Conservation (phyloP, 805 yeast species). For the Barnettozyma siamensis region DNA sequence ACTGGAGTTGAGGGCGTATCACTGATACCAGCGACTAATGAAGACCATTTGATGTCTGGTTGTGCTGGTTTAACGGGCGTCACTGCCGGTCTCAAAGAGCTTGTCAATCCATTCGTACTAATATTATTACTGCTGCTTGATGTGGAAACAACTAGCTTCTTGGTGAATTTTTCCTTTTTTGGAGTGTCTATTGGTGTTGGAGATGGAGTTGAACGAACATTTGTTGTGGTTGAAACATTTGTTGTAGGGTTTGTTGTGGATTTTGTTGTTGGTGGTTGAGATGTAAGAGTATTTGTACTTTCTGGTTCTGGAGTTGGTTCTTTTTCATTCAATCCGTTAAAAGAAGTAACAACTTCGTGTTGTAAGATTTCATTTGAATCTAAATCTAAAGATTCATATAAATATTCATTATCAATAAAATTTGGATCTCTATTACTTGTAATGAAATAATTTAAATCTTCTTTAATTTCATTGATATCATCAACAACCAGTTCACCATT, state of each 20-base stretch:
- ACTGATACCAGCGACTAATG: slow-evolving; percentile 20
- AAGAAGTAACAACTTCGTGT: slow-evolving; percentile 40
- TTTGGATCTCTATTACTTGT: slow-evolving; percentile 89
- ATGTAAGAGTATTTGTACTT: slow-evolving; percentile 9
- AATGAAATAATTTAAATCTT: slow-evolving; percentile 86
- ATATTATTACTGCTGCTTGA: neutral
- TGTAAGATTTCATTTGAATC: slow-evolving; percentile 49
- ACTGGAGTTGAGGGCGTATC: slow-evolving; percentile 6
- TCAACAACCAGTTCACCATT: slow-evolving; percentile 76
- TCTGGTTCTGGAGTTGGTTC: slow-evolving; percentile 7
- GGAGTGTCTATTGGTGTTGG: neutral
- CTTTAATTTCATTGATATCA: slow-evolving; percentile 68
- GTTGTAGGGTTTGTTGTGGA: neutral
- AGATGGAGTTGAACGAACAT: slow-evolving; percentile 1
- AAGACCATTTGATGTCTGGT: slow-evolving; percentile 48
- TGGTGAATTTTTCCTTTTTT: slow-evolving; percentile 5
- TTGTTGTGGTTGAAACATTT: neutral
- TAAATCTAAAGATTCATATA: slow-evolving; percentile 80
- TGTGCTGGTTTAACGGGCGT: slow-evolving; percentile 42
- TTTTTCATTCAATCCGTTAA: slow-evolving; percentile 10
- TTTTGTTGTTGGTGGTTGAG: neutral
- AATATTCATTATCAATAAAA: slow-evolving; percentile 88
- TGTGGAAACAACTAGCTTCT: slow-evolving; percentile 2
- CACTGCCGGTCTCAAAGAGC: slow-evolving; percentile 44
- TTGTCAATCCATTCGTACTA: slow-evolving; percentile 2